Conservation (phyloP, 2,329 filamentous ascomycete genomes). For the Phoma sp. region DNA sequence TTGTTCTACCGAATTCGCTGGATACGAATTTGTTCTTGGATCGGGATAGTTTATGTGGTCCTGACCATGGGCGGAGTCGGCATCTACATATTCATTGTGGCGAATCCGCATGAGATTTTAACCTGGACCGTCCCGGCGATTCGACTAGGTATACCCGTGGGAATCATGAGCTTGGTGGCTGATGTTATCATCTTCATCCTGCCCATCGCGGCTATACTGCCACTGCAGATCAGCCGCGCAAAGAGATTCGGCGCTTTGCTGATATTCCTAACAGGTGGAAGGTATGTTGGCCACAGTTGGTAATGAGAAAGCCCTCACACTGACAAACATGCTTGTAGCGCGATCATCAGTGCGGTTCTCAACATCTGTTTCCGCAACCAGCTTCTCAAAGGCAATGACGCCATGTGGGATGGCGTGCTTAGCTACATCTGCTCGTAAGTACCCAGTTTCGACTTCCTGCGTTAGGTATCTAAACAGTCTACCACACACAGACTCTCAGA, state of each 20-base stretch:
- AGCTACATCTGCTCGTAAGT: conserved; percentile 15
- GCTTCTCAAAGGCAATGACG: conserved; percentile 1
- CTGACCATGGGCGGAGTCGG: neutral
- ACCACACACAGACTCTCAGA: conserved; percentile 9
- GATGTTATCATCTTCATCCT: conserved; percentile 8
- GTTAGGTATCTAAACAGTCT: too few species aligned
- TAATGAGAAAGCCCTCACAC: neutral
- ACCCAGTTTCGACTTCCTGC: neutral
- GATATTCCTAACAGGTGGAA: conserved; percentile 16
- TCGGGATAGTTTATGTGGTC: conserved; percentile 2
- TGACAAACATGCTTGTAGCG: conserved; percentile 1
- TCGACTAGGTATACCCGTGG: neutral
- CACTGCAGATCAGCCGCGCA: conserved; percentile 4
- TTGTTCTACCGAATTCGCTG: conserved; percentile 12
- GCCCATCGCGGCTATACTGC: conserved; percentile 5
- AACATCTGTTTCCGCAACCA: conserved; percentile 13
- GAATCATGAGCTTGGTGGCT: neutral
- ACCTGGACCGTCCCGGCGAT: neutral
- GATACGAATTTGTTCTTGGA: conserved; percentile 4
- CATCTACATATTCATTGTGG: neutral
- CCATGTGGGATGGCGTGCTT: conserved; percentile 2
- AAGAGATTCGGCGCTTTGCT: conserved; percentile 9
- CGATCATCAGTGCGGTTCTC: conserved; percentile 9
- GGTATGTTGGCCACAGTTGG: conserved; percentile 1
- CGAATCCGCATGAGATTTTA: conserved; percentile 1